These are phyloP conservation scores for Amanita thiersii DNA, from an alignment of 768 basidiomycete genomes.

Conservation along the genomic window DNA sequence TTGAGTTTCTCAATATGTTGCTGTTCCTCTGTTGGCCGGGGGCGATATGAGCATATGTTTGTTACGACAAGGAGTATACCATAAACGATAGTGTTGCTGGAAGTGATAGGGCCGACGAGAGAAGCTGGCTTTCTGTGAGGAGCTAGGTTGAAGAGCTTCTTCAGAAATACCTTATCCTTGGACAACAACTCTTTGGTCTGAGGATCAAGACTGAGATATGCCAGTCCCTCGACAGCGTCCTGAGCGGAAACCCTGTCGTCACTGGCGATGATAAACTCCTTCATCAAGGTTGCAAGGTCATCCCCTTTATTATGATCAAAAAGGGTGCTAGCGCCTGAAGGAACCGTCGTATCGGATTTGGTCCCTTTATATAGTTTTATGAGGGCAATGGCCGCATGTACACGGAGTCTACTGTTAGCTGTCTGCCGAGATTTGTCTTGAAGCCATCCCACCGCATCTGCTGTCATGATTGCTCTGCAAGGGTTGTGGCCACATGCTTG, in stretches of 20 bases:
- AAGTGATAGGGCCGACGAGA: constrained; percentile 15
- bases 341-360: constrained; percentile 34
- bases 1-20: constrained; percentile 74
- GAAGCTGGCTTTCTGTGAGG: constrained; percentile 35
- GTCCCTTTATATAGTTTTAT: constrained; percentile 68
- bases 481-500: constrained; percentile 70
- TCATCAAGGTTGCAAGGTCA: constrained; percentile 47
- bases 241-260: constrained; percentile 33
- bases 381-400: constrained; percentile 64
- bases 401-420: constrained; percentile 38
- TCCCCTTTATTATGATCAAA: constrained; percentile 24
- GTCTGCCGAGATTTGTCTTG: constrained; percentile 44
- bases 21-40: constrained; percentile 72
- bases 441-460: constrained; percentile 61
- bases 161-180: constrained; percentile 43
- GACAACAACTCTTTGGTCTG: constrained; percentile 56
- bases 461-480: constrained; percentile 54
- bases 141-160: constrained; percentile 46
- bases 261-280: constrained; percentile 38
- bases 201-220: constrained; percentile 68
- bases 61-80: constrained; percentile 69
- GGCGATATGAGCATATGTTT: constrained; percentile 68
- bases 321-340: constrained; percentile 8
- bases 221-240: constrained; percentile 78
- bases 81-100: constrained; percentile 54